Percentiles rank a stretch among this genome's conserved stretches.
Conservation (phyloP, 768 basidiomycete species). For the Serpula lacrymans region DNA sequence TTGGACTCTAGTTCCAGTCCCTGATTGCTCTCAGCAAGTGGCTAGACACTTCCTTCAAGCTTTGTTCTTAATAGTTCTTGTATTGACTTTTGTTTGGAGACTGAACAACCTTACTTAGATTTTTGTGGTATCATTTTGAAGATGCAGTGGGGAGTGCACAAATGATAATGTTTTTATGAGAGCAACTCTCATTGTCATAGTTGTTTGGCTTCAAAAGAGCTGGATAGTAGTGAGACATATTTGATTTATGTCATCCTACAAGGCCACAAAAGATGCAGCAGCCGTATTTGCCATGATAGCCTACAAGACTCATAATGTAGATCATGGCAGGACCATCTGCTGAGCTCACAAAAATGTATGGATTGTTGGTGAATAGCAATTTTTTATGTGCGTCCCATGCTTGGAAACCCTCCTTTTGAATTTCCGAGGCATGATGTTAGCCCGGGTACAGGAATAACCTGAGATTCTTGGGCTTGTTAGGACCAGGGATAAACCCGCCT, state of each 20-base stretch:
- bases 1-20: too few species aligned
- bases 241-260: conserved; percentile 23
- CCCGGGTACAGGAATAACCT: conserved; percentile 30
- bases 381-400: too few species aligned
- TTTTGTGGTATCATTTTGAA: conserved; percentile 23
- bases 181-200: conserved; percentile 20
- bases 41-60: too few species aligned
- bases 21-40: too few species aligned
- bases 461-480: conserved; percentile 25
- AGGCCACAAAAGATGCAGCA: conserved; percentile 33
- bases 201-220: conserved; percentile 22
- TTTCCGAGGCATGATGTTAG: conserved; percentile 23
- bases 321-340: conserved; percentile 26
- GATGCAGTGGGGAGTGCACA: too few species aligned
- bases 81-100: conserved; percentile 20
- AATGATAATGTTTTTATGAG: too few species aligned
- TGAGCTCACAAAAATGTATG: conserved; percentile 7
- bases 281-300: conserved; percentile 29
- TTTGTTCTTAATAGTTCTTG: too few species aligned
- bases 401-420: too few species aligned
- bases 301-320: conserved; percentile 30
- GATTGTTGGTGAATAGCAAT: too few species aligned
- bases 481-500: conserved; percentile 19
- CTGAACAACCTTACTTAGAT: conserved; percentile 5
- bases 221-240: conserved; percentile 30